A percentile compares a stretch with the other conserved stretches of the same genome.
These are phyloP conservation scores for Coniophora puteana DNA, from an alignment of 1,284 basidiomycete species.

Conservation along the genomic window DNA sequence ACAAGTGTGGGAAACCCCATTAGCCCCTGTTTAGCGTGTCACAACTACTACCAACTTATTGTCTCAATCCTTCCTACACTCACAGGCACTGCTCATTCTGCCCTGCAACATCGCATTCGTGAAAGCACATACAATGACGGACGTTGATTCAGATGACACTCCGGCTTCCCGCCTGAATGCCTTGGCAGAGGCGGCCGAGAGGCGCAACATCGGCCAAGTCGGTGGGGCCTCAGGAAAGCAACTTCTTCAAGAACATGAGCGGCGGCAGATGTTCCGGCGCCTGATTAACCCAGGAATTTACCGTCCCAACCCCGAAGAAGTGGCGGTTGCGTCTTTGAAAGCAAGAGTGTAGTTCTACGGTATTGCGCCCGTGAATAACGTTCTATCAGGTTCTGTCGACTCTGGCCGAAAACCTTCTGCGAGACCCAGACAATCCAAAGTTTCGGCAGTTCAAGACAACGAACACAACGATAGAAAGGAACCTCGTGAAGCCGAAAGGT, in stretches of 20 bases:
- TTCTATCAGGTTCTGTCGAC: conserved; percentile 53
- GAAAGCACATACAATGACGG: too few species aligned
- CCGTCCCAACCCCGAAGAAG: conserved; percentile 61
- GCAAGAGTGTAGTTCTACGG: conserved; percentile 31
- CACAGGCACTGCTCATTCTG: too few species aligned
- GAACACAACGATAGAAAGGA: conserved; percentile 61
- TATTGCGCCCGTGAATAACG: neutral
- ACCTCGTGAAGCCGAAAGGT: conserved; percentile 61
- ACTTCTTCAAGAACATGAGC: conserved; percentile 54
- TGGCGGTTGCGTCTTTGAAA: conserved; percentile 58
- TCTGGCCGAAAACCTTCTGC: conserved; percentile 70
- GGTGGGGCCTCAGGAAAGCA: conserved; percentile 33
- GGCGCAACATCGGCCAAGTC: conserved; percentile 28
- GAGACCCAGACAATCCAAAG: conserved; percentile 66
- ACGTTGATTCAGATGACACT: neutral
- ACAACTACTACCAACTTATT: too few species aligned
- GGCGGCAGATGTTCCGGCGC: conserved; percentile 65
- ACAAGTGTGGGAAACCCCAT: too few species aligned
- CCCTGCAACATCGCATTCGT: too few species aligned
- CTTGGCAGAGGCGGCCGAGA: conserved; percentile 45
- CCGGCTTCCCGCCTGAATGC: too few species aligned
- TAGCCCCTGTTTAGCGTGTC: too few species aligned
- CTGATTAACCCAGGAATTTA: conserved; percentile 75
- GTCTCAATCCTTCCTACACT: too few species aligned
- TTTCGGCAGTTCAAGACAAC: conserved; percentile 72